Conservation (phyloP, 1,284 basidiomycete genomes). For the Puccinia coronata region DNA sequence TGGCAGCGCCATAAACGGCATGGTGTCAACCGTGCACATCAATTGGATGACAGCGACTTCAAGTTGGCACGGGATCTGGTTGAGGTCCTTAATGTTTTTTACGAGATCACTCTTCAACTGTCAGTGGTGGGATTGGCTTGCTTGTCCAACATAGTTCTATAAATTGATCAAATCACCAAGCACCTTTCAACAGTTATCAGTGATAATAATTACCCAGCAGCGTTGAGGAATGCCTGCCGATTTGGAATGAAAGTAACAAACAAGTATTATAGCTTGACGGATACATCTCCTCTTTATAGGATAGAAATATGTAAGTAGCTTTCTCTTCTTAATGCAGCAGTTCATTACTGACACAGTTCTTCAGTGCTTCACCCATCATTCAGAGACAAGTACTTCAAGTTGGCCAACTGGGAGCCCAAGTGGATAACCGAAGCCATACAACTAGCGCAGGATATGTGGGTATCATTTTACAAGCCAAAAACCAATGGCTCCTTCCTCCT, state of each 20-base stretch:
- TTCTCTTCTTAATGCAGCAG: too few relatives aligned
- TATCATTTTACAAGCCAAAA: conserved; percentile 25
- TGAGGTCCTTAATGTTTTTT: background rate
- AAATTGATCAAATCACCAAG: too few relatives aligned
- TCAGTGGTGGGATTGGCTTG: background rate
- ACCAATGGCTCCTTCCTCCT: background rate
- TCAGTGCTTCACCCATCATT: conserved; percentile 23
- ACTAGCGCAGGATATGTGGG: background rate
- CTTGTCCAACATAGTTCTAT: conserved; percentile 3
- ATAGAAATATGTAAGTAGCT: background rate
- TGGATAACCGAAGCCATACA: conserved; percentile 10
- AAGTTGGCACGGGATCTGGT: background rate
- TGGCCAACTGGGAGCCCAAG: background rate
- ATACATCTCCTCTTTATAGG: background rate
- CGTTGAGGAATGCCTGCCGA: conserved; percentile 7
- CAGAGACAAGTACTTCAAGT: conserved; percentile 14
- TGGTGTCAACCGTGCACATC: background rate
- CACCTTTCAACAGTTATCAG: conserved; percentile 1
- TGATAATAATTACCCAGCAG: background rate
- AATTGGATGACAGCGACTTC: background rate
- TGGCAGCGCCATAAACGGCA: conserved; percentile 17
- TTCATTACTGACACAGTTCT: background rate
- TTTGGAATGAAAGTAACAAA: conserved; percentile 2
- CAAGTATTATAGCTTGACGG: conserved; percentile 11
- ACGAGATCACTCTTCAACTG: conserved; percentile 3